Percentiles rank a stretch among this genome's conserved stretches.
These are phyloP conservation scores for Linum usitatissimum DNA, from an alignment of 345 rosid genomes.

Conservation along the genomic window DNA sequence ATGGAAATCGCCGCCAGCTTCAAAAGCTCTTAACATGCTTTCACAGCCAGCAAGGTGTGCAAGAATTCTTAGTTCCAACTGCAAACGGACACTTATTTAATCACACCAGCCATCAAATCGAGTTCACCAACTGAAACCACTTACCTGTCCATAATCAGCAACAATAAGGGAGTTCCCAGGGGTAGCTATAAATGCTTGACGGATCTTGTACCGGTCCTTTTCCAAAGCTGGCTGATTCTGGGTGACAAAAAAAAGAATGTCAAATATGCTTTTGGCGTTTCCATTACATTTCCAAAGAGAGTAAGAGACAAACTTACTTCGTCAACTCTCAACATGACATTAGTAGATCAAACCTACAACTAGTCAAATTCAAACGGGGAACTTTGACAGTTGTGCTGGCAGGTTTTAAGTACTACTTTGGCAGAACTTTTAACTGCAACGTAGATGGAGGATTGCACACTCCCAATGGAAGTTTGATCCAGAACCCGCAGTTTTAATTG, in stretches of 20 bases:
- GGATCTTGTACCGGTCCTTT: conserved; percentile 96
- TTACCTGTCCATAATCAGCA: conserved; percentile 97
- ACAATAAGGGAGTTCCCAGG: conserved; percentile 93
- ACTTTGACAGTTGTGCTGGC: too few relatives aligned
- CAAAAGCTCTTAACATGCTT: conserved; percentile 95
- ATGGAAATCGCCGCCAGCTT: conserved; percentile 97
- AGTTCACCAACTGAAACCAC: conserved; percentile 15
- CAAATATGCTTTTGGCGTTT: background rate
- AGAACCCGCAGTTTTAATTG: background rate
- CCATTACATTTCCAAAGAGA: background rate
- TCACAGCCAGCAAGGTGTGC: conserved; percentile 88
- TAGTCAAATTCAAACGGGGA: too few relatives aligned
- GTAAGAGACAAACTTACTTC: background rate
- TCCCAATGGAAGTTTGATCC: too few relatives aligned
- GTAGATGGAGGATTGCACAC: too few relatives aligned
- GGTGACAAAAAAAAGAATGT: conserved; percentile 9
- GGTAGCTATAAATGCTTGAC: conserved; percentile 85
- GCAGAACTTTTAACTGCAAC: too few relatives aligned
- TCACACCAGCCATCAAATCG: conserved; percentile 9
- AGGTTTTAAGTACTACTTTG: too few relatives aligned
- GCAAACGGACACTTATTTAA: conserved; percentile 23
- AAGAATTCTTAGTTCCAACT: conserved; percentile 95
- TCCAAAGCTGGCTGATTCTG: conserved; percentile 99
- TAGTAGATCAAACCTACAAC: too few relatives aligned
- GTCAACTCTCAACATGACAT: too few relatives aligned